phyloP scores from a whole-genome alignment of 2,329 filamentous ascomycete genomes.

The Nigrospora oryzae region DNA sequence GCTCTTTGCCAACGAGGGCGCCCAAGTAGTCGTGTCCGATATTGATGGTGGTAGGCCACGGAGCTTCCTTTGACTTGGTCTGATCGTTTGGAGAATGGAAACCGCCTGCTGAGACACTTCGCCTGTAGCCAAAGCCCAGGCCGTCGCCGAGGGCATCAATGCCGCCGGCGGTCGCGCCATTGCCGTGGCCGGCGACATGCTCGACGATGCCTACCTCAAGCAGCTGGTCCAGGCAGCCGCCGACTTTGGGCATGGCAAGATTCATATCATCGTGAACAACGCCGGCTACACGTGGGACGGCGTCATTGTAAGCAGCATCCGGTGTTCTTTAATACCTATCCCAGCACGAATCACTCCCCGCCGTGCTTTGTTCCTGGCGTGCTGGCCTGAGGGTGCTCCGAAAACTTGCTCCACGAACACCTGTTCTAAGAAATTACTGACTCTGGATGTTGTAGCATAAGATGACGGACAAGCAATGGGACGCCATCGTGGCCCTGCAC shows the following conservation, averaged over 20 bases:
- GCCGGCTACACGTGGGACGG: constrained; percentile 91
- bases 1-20: constrained; percentile 80
- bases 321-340: no score
- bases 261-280: constrained; percentile 88
- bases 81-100: no score
- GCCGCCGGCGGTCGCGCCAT: constrained; percentile 57
- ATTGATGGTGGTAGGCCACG: constrained; percentile 67
- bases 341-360: no score
- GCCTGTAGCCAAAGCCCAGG: constrained; percentile 55
- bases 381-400: no score
- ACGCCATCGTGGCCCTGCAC: constrained; percentile 78
- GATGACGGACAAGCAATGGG: constrained; percentile 87
- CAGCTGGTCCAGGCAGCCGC: constrained; percentile 66
- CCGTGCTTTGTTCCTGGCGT: no score
- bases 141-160: constrained; percentile 65
- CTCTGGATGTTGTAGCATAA: no score
- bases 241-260: constrained; percentile 77
- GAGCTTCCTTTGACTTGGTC: no score
- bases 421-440: no score
- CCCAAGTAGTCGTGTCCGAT: constrained; percentile 75
- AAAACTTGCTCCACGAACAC: no score
- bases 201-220: constrained; percentile 61
- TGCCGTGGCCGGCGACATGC: constrained; percentile 68
- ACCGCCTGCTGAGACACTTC: not conserved
- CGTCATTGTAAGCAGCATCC: no score